These are phyloP conservation scores for Schwanniomyces pseudopolymorphus DNA, from an alignment of 805 yeast species.

Conservation along the genomic window DNA sequence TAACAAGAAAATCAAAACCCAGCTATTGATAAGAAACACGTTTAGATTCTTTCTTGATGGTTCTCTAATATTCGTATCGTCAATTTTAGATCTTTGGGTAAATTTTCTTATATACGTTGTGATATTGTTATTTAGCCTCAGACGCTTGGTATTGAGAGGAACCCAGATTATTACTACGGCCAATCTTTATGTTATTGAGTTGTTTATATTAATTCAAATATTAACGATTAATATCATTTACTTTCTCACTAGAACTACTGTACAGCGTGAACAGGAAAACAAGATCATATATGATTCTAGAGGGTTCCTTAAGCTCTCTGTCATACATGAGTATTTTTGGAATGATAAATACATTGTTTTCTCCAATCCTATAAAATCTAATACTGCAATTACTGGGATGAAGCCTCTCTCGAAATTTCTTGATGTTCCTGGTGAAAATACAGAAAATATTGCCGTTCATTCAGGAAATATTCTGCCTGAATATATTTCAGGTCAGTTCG, in stretches of 20 bases:
- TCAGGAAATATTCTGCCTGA: no score
- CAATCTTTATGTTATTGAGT: slow-evolving; percentile 7
- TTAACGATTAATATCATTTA: slow-evolving; percentile 4
- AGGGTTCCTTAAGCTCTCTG: slow-evolving; percentile 6
- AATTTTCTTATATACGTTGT: slow-evolving; percentile 10
- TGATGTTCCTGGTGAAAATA: background rate
- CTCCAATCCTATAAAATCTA: background rate
- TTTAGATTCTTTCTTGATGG: slow-evolving; percentile 1
- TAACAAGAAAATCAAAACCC: background rate
- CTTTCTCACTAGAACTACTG: slow-evolving; percentile 8
- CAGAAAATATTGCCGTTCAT: no score
- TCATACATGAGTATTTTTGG: slow-evolving; percentile 13
- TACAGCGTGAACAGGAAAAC: background rate
- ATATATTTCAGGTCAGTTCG: background rate
- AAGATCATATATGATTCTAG: slow-evolving; percentile 2
- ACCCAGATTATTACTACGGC: slow-evolving; percentile 2
- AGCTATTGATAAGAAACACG: background rate
- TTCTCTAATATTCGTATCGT: slow-evolving; percentile 1
- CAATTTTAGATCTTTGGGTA: slow-evolving; percentile 6
- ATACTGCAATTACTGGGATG: background rate
- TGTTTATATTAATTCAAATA: slow-evolving; percentile 6
- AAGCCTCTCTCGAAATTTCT: background rate
- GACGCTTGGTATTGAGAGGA: slow-evolving; percentile 6
- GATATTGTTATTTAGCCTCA: slow-evolving; percentile 9
- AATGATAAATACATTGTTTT: slow-evolving; percentile 1